Percentiles rank a stretch among this genome's conserved stretches.
Conservation (phyloP, 2,329 filamentous ascomycete genomes). For the Didymella keratinophila region DNA sequence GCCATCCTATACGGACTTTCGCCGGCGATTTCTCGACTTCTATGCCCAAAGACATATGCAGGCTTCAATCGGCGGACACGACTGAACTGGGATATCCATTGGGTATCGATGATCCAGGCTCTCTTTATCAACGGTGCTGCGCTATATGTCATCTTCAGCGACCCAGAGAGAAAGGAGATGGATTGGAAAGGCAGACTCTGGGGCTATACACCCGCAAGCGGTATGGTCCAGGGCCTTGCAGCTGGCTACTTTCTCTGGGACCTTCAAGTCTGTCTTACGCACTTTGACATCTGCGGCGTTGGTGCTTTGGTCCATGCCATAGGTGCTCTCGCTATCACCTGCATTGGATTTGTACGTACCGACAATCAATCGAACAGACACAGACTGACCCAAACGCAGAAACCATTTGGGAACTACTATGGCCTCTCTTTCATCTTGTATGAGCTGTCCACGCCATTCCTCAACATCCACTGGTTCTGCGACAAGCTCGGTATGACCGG, state of each 20-base stretch:
- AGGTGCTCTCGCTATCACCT: conserved; percentile 75
- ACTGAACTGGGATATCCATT: conserved; percentile 87
- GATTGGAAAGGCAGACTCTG: conserved; percentile 74
- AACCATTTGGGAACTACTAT: conserved; percentile 86
- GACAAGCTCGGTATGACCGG: conserved; percentile 85
- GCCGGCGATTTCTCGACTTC: conserved; percentile 67
- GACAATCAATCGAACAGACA: too few species aligned
- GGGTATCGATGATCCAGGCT: conserved; percentile 81
- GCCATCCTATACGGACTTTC: conserved; percentile 72
- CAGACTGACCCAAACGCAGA: conserved; percentile 57
- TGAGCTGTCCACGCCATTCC: conserved; percentile 83
- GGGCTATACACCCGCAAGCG: conserved; percentile 78
- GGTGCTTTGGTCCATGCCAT: conserved; percentile 79
- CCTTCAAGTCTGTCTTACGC: conserved; percentile 70
- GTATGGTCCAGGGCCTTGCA: conserved; percentile 78
- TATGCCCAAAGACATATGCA: conserved; percentile 71
- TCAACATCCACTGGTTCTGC: conserved; percentile 91
- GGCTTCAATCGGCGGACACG: conserved; percentile 68
- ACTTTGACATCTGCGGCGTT: conserved; percentile 75
- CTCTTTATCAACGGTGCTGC: conserved; percentile 74
- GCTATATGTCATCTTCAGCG: conserved; percentile 72
- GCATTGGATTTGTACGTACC: conserved; percentile 76
- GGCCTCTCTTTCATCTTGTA: conserved; percentile 82
- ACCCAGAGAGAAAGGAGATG: conserved; percentile 72
- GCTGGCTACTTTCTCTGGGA: conserved; percentile 87